These are phyloP conservation scores for Zanthoxylum bungeanum DNA, from an alignment of 345 rosid genomes.

Conservation along the genomic window DNA sequence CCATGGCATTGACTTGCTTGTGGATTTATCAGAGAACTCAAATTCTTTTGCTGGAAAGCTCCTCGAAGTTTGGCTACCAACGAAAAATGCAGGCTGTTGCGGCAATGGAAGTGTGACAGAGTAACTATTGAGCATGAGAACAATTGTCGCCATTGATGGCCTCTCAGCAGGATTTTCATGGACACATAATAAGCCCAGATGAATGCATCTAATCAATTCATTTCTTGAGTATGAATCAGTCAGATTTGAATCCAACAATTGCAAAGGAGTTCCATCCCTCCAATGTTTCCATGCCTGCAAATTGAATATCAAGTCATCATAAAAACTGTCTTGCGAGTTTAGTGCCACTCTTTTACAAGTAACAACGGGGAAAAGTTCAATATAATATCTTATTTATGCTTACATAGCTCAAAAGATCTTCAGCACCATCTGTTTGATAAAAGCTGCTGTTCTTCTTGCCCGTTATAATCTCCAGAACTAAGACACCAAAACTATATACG, in stretches of 20 bases:
- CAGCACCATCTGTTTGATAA: neutral
- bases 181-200: slow-evolving; percentile 30
- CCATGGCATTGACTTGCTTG: slow-evolving; percentile 14
- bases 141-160: slow-evolving; percentile 32
- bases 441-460: neutral
- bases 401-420: neutral
- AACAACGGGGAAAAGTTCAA: neutral
- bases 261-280: slow-evolving; percentile 12
- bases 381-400: neutral
- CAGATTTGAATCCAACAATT: slow-evolving; percentile 20
- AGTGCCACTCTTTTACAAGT: too few species aligned
- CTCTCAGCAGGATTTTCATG: slow-evolving; percentile 30
- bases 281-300: slow-evolving; percentile 30
- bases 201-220: slow-evolving; percentile 29
- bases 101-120: slow-evolving; percentile 24
- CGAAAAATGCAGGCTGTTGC: slow-evolving; percentile 19
- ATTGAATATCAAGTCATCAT: neutral
- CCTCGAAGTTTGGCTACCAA: neutral
- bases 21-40: slow-evolving; percentile 1
- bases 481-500: neutral
- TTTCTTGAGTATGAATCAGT: slow-evolving; percentile 13
- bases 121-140: slow-evolving; percentile 27
- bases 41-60: neutral
- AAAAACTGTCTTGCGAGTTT: too few species aligned
- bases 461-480: neutral